Percentiles rank a stretch among this genome's conserved stretches.
These are phyloP conservation scores for Claviceps paspali DNA, from an alignment of 2,329 filamentous ascomycete species.

Conservation along the genomic window DNA sequence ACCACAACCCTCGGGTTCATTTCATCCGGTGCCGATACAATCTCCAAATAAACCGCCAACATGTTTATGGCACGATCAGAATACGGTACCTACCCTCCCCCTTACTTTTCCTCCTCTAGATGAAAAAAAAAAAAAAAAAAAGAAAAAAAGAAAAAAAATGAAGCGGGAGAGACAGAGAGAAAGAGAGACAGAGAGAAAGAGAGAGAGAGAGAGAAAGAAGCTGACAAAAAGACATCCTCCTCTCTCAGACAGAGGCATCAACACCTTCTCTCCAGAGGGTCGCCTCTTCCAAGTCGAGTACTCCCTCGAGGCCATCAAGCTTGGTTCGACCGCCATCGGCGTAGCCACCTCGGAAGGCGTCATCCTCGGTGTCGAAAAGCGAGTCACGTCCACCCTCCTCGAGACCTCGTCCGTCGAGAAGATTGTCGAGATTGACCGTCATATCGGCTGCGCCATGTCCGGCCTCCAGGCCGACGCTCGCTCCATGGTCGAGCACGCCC, in stretches of 20 bases:
- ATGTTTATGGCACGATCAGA: conserved; percentile 99
- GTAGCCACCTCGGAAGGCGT: conserved; percentile 92
- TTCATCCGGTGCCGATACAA: too few relatives aligned
- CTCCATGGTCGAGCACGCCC: conserved; percentile 95
- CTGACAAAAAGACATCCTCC: neutral
- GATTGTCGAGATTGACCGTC: conserved; percentile 97
- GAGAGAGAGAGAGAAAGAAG: too few relatives aligned
- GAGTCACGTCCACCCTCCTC: conserved; percentile 91
- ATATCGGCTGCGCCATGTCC: conserved; percentile 98
- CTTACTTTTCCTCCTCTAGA: too few relatives aligned
- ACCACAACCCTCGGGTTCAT: too few relatives aligned
- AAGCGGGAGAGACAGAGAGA: too few relatives aligned
- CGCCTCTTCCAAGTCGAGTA: conserved; percentile 99
- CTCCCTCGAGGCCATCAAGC: conserved; percentile 99
- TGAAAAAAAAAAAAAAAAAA: too few relatives aligned
- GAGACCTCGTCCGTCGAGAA: conserved; percentile 98
- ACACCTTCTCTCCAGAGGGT: conserved; percentile 99
- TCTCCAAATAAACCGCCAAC: conserved; percentile 35
- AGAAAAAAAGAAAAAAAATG: too few relatives aligned
- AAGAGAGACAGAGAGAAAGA: too few relatives aligned
- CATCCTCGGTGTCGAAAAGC: conserved; percentile 95
- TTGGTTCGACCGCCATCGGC: conserved; percentile 94
- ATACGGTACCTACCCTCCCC: conserved; percentile 64
- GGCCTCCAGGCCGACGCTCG: conserved; percentile 94
- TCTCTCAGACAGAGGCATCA: conserved; percentile 80